These are phyloP conservation scores for Phyllostachys edulis DNA, from an alignment of 176 grass and related monocot species.

Conservation along the genomic window DNA sequence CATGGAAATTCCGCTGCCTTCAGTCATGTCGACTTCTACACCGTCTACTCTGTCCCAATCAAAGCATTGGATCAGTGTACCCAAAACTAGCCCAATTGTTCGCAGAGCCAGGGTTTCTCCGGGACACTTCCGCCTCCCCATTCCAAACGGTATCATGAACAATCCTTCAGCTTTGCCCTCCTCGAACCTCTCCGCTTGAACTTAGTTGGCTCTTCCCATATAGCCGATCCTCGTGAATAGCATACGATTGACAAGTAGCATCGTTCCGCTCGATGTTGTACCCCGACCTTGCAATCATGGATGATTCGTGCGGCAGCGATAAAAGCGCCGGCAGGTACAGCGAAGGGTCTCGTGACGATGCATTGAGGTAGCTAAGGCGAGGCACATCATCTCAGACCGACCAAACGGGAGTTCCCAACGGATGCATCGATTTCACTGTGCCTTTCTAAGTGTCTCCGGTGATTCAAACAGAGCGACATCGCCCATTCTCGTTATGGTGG, in stretches of 20 bases:
- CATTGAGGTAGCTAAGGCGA: slow-evolving; percentile 46
- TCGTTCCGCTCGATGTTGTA: slow-evolving; percentile 52
- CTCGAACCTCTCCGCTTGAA: slow-evolving; percentile 64
- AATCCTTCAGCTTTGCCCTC: slow-evolving; percentile 6
- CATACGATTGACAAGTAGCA: slow-evolving; percentile 66
- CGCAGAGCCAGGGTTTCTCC: no score
- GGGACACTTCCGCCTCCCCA: slow-evolving; percentile 63
- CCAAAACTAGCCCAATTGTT: no score
- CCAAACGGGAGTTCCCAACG: slow-evolving; percentile 38
- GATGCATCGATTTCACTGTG: slow-evolving; percentile 44
- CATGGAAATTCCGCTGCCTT: no score
- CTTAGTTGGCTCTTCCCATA: slow-evolving; percentile 38
- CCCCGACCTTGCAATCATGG: slow-evolving; percentile 48
- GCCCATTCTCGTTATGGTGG: slow-evolving; percentile 56
- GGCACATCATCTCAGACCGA: slow-evolving; percentile 47
- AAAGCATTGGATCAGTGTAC: no score
- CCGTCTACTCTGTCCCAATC: no score
- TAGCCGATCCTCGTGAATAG: slow-evolving; percentile 47
- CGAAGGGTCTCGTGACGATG: slow-evolving; percentile 68
- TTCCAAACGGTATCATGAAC: slow-evolving; percentile 61
- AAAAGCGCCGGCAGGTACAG: slow-evolving; percentile 53
- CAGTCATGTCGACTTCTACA: no score
- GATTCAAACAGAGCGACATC: slow-evolving; percentile 60
- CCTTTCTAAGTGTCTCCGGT: slow-evolving; percentile 44
- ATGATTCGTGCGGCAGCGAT: slow-evolving; percentile 53